Evolutionary conservation across 192 early-diverging fungal genomes (phyloP).

Genomic region (Pilaira anomala): DNA sequence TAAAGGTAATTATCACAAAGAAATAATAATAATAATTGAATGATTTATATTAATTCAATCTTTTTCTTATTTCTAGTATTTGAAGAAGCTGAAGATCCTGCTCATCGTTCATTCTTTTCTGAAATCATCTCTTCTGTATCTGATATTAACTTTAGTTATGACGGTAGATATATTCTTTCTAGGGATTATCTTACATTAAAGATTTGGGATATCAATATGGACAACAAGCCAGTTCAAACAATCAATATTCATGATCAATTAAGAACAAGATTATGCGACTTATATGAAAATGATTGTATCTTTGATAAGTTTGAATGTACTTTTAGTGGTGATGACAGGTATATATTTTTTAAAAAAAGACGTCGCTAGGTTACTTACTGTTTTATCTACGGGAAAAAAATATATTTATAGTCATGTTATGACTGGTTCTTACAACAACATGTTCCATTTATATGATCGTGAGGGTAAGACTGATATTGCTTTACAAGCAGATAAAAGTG

Average conservation of each 20-base stretch:
- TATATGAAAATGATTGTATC: constrained; percentile 99
- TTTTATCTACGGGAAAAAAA: too few species aligned
- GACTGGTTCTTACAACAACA: constrained; percentile 98
- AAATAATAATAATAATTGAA: too few species aligned
- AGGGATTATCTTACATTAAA: constrained; percentile 97
- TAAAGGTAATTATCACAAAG: constrained; percentile 60
- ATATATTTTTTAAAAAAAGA: constrained; percentile 39
- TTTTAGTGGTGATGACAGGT: constrained; percentile 92
- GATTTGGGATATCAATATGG: constrained; percentile 99
- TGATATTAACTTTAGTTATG: constrained; percentile 92
- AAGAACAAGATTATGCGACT: constrained; percentile 91
- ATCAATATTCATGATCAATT: constrained; percentile 97
- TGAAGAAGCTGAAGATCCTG: constrained; percentile 92
- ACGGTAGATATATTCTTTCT: constrained; percentile 95
- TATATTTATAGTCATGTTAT: constrained; percentile 61
- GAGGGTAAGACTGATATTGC: constrained; percentile 75
- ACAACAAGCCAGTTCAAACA: constrained; percentile 85
- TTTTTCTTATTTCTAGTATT: constrained; percentile 55
- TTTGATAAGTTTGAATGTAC: constrained; percentile 99
- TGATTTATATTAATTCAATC: not conserved
- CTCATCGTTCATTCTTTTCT: constrained; percentile 97
- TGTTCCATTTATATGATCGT: constrained; percentile 92
- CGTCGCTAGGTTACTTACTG: too few species aligned
- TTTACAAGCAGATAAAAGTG: constrained; percentile 96
- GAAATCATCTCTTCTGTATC: constrained; percentile 99